Evolutionary conservation across 2,329 filamentous ascomycete species (phyloP).

Genomic region (Hirsutella thompsonii): DNA sequence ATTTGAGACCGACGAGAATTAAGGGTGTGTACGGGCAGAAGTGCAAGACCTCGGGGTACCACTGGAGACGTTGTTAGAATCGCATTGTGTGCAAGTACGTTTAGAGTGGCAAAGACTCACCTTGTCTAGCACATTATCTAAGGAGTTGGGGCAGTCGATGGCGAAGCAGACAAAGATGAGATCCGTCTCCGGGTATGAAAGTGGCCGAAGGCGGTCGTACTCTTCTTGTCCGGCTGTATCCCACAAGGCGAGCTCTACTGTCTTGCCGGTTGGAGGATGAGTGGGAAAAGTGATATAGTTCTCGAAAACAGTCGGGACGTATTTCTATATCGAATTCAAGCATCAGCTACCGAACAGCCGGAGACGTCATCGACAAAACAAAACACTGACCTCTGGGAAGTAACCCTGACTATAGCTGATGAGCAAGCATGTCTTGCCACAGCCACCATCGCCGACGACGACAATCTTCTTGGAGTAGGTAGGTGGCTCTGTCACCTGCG

Average conservation of each 20-base stretch:
- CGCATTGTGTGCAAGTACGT: background rate
- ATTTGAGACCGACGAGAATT: constrained; percentile 92
- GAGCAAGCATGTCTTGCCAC: constrained; percentile 94
- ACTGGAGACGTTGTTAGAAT: constrained; percentile 40
- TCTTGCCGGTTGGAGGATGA: constrained; percentile 80
- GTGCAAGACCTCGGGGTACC: constrained; percentile 97
- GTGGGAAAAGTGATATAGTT: constrained; percentile 98
- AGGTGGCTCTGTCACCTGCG: constrained; percentile 79
- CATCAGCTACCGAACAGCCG: background rate
- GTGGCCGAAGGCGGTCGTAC: constrained; percentile 87
- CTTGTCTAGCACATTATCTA: constrained; percentile 99
- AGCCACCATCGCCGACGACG: constrained; percentile 93
- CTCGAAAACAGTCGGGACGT: constrained; percentile 96
- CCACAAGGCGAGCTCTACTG: constrained; percentile 92
- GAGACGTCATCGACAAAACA: background rate
- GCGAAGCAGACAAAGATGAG: constrained; percentile 98
- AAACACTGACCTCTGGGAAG: constrained; percentile 78
- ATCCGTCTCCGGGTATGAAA: constrained; percentile 97
- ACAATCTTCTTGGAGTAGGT: constrained; percentile 99
- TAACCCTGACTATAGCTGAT: constrained; percentile 99
- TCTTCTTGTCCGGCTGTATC: constrained; percentile 98
- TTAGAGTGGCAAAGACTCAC: constrained; percentile 32
- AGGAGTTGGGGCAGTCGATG: constrained; percentile 94
- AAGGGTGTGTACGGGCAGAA: constrained; percentile 97
- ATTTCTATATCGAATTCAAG: constrained; percentile 56